Evolutionary conservation across 257 asterid genomes (phyloP), one percentile per base, ranked within the genome.

Genomic region (Leonotis leonurus): DNA sequence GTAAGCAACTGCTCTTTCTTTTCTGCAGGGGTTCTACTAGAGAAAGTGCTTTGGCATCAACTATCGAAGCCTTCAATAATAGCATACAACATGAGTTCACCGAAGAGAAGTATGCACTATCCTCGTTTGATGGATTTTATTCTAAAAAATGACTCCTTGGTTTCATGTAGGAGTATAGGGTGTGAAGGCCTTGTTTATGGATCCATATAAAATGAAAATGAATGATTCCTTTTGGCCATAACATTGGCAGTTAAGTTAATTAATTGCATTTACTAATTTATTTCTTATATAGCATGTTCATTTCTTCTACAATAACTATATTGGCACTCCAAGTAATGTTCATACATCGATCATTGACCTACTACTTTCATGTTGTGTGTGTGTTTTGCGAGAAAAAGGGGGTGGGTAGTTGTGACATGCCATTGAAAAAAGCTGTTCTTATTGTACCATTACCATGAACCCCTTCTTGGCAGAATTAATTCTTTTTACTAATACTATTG

Each of bases 1-100:
- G 27, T 32, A 10, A 1, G 45, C 25, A 8, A 21, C 32, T 56
- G 21, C 6, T 20, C 11, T 33, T 4, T 12, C 35, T 21, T 18
- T 55, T 4, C 7, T 74, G 32, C 90, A 93, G 99, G 80, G 99
- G 95, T 4, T 70, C 96, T 49, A 87, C 95, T 12, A 80, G 95
- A 74, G 97, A 93, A 81, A 81, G 77, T 73, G 97, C 96, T 6
- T 74, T 93, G 87, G 73, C 84, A 6, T 78, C 88, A 18, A 72
- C 87, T 48, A 81, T 79, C 44, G 91, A 87, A 70, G 78, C 87
- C 18, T 89, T 93, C 49, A 90, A 80, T 62, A 83, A 64, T 83
- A 82, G 70, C 73, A 40, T 93, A 51, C 90, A 83, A 27, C 87
- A 76, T 20, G 95, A 82, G 45, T 93, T 81, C 76, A 83, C 84